These are phyloP conservation scores for Mortierella sp. DNA, from an alignment of 371 early-diverging fungal genomes.

Conservation along the genomic window DNA sequence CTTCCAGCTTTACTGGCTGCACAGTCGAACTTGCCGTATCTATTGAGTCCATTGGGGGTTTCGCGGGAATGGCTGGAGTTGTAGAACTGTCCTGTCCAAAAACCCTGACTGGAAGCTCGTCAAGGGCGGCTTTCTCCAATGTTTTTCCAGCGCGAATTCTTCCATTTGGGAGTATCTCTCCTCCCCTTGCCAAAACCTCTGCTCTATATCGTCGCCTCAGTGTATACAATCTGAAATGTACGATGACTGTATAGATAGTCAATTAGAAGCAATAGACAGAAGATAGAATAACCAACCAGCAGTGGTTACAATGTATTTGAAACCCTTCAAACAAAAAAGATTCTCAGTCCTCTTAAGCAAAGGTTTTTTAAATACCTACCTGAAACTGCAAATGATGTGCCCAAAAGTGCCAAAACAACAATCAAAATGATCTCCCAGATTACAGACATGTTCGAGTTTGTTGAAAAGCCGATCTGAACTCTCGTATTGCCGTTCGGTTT, in stretches of 20 bases:
- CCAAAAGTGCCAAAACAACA: slow-evolving; percentile 38
- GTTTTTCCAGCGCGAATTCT: slow-evolving; percentile 29
- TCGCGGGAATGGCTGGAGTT: neutral
- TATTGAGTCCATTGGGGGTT: neutral
- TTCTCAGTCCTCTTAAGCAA: neutral
- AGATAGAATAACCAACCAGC: neutral
- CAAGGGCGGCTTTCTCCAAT: slow-evolving; percentile 24
- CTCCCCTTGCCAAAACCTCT: slow-evolving; percentile 45
- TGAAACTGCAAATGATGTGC: slow-evolving; percentile 45
- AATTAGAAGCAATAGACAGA: neutral
- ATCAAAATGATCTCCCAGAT: slow-evolving; percentile 50
- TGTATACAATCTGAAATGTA: slow-evolving; percentile 41
- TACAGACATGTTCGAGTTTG: slow-evolving; percentile 31
- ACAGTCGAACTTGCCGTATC: neutral
- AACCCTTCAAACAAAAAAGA: neutral
- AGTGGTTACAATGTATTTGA: neutral
- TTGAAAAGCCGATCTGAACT: slow-evolving; percentile 14
- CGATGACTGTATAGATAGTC: slow-evolving; percentile 10
- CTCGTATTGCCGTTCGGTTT: neutral
- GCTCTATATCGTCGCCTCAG: slow-evolving; percentile 34
- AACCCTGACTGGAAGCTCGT: slow-evolving; percentile 37
- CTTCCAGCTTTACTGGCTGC: neutral
- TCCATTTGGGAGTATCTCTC: slow-evolving; percentile 36
- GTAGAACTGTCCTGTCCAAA: slow-evolving; percentile 9
- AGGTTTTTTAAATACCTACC: slow-evolving; percentile 24